Base-by-base conservation (phyloP, 371 early-diverging fungal species). In the Rhizopus sp. region DNA sequence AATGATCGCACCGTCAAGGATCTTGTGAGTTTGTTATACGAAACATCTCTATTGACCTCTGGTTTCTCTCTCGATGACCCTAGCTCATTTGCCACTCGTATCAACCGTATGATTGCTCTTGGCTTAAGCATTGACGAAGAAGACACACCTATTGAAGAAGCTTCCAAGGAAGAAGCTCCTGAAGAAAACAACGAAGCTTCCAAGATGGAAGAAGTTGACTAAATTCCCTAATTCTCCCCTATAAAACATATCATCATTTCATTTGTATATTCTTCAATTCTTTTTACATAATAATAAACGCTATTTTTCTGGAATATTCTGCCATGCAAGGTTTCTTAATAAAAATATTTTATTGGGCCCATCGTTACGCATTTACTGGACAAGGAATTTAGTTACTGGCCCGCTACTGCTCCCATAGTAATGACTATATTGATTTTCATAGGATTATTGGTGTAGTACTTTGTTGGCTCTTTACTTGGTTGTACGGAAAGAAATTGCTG, bases 191-290 rank as follows among this genome's bases (percentile, higher is more conserved):
- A 81, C 66, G 93, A 85, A 68, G 89, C 90, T 63, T 88, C 91
- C 81, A 89, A 89, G 84, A 98, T 97, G 97, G 98, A 97, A 81
- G 96, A 97, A 83, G 94, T 94, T 60, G 95, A 94, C 75, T 96
- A 94, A 87, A 78, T 23, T 23, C 23, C 23, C 23, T 23, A 23
- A 23, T 23, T 23, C 2, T 23, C 23, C 2, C 23, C 23, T 23
- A 23, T 23, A 23, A 23, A 23, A 23, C 23, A 23, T 23, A 23
- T 23, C 23, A 23, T 23, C 23, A 23, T 23, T 23, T 23, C 23
- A 23, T 23, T 23, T 23, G 23, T 23, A 23, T 23, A 23, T 23
- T 23, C 23, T 23, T 23, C 23, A 23, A 23, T 23, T 23, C 23
- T 23, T 23, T 7, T 37, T 17, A 38, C 9, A 37, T 3, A 17